Evolutionary conservation across 192 early-diverging fungal species (phyloP), one percentile per base, ranked within the genome.

Genomic region (Backusella morwellensis): DNA sequence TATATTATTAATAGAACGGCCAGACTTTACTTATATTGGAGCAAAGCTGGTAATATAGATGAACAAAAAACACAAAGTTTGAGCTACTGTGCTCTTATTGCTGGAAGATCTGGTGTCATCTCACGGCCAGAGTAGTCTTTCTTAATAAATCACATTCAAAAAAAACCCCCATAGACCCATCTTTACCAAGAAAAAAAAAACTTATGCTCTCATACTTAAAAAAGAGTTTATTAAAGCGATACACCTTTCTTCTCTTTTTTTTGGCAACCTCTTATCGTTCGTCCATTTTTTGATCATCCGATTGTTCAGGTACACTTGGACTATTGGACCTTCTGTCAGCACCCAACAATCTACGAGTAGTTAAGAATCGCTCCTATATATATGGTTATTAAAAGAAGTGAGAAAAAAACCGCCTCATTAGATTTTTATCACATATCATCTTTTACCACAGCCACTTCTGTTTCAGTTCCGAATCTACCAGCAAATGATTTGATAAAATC

Each of bases 401-500:
- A 40, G 38, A 40, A 12, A 40, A 40, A 40, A 40, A 40, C 8
- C 11, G 0, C n/a, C 19, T 0, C 29, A 34, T 34, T 67, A 35
- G 4, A 34, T 15, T 35, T 21, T 5, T 23, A 9, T 32, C 32
- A 32, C 32, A 32, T 32, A 38, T 38, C 42, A 44, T 63, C 11
- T 4, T n/a, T 63, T 63, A 63, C 56, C 56, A 63, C 56, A 12
- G 56, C 81, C 17, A 91, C 86, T 7, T 90, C 84, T 75, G 80
- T 79, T 67, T 91, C 90, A 8, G 87, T 84, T 7, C 87, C 91
- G 82, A 94, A 94, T 73, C 89, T 80, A 32, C 86, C 85, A 23
- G 88, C 83, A 71, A 93, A 94, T 17, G 88, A 91, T 29, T 88
- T 85, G 6, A 94, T 85, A 79, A 92, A 89, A 71, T 92, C 93